Conservation (phyloP, 176 grass and related monocot genomes). For the Secale cereale region DNA sequence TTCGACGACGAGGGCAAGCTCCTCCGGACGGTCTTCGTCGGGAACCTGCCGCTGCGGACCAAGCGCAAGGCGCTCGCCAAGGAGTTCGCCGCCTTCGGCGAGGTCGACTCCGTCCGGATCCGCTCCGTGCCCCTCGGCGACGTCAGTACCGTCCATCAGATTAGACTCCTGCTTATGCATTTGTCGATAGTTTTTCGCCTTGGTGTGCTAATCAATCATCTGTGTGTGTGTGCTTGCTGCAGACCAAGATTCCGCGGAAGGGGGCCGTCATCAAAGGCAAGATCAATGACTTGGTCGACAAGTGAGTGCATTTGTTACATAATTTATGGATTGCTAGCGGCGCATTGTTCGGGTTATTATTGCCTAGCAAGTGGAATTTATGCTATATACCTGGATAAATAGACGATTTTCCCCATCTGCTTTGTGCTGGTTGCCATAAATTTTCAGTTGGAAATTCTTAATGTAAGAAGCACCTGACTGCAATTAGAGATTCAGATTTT, state of each 20-base stretch:
- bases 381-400: not conserved
- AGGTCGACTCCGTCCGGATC: constrained; percentile 79
- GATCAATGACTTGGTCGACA: constrained; percentile 65
- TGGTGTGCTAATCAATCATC: not conserved
- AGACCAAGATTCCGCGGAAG: constrained; percentile 80
- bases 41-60: constrained; percentile 78
- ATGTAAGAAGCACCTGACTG: not conserved
- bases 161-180: not conserved
- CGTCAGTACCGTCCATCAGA: constrained; percentile 42
- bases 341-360: not conserved
- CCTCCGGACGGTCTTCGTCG: constrained; percentile 85
- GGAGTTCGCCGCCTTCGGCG: constrained; percentile 71
- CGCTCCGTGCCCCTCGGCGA: constrained; percentile 81
- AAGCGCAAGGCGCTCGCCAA: constrained; percentile 64
- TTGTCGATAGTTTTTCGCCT: not conserved
- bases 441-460: not conserved
- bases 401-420: not conserved
- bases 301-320: constrained; percentile 37
- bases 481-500: not conserved
- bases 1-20: constrained; percentile 89
- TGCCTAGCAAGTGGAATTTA: not conserved
- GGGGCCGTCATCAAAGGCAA: constrained; percentile 66
- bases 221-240: constrained; percentile 11
- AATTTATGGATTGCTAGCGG: not conserved
- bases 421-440: not conserved